Base-by-base conservation (phyloP, 2,329 filamentous ascomycete genomes). In the Cercospora zeae-maydis region DNA sequence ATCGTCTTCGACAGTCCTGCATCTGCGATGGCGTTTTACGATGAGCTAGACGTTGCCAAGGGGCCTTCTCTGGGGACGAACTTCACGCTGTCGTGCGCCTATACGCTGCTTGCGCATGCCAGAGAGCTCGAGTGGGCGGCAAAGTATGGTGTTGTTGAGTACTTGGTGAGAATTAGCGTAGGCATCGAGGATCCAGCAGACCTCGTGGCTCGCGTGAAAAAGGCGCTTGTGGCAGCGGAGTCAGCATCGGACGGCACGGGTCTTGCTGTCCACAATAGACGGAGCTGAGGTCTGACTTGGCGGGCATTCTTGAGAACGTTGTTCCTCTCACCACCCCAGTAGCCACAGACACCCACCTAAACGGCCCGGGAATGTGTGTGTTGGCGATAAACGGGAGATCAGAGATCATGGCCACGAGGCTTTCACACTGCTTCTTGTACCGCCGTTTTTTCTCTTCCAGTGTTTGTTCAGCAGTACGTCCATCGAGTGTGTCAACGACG, bases 391-490 rank as follows among this genome's bases (percentile, higher is more conserved):
- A 76, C 74, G 74, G 74, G 73, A 75, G 73, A n/a, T 69, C 71
- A 65, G 64, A 19, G 66, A 51, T 67, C 69, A 66, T 66, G 37
- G 61, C 67, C 60, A 55, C 27, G 11, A n/a, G 49, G 54, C 54
- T 67, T 39, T 71, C 71, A 65, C 66, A 59, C 67, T 70, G 72
- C 73, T 75, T 76, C 74, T 76, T 76, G 67, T 66, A 59, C 69
- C 64, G 68, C 36, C 36, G 55, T 67, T 59, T 42, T 69, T 73
- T 61, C 68, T 83, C 81, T 83, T 76, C 79, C 81, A 80, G 79
- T 77, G 73, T 79, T 75, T 42, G 75, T 78, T 78, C 86, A 88
- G 86, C 85, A 80, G 81, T 75, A 39, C 58, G 61, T 58, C 66
- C 64, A 57, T 57, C 36, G 64, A 59, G 58, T 39, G 51, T 57